Conservation (phyloP, 2,329 filamentous ascomycete genomes). For the Aspergillus sp. region DNA sequence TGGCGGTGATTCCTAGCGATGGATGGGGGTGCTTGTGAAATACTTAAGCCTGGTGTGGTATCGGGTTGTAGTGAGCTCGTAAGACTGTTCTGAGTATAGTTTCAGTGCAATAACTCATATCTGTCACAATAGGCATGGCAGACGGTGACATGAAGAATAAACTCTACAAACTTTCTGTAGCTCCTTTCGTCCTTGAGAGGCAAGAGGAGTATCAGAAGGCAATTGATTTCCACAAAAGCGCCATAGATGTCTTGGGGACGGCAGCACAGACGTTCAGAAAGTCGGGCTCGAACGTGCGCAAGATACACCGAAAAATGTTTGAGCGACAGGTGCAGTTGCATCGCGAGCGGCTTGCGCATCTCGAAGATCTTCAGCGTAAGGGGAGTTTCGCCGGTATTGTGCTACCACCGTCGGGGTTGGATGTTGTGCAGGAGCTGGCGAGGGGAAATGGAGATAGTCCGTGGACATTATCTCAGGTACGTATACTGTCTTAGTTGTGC, state of each 20-base stretch:
- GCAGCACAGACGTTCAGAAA: constrained; percentile 14
- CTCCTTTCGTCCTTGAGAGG: constrained; percentile 11
- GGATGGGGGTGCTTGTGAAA: neutral
- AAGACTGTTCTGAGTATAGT: no score
- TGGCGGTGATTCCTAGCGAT: neutral
- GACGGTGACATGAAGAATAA: neutral
- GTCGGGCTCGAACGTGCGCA: constrained; percentile 5
- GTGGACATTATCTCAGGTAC: constrained; percentile 14
- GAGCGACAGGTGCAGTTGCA: constrained; percentile 18
- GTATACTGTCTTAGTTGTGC: neutral
- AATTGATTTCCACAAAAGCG: constrained; percentile 11
- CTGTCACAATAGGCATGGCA: neutral
- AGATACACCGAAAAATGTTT: constrained; percentile 20
- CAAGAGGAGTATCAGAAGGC: constrained; percentile 15
- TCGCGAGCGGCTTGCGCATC: constrained; percentile 15
- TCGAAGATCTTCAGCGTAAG: constrained; percentile 11
- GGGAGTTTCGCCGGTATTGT: constrained; percentile 14
- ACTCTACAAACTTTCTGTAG: neutral
- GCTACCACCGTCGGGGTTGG: constrained; percentile 12
- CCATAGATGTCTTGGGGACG: constrained; percentile 7
- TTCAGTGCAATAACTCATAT: neutral
- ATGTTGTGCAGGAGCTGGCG: constrained; percentile 12
- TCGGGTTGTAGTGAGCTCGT: no score
- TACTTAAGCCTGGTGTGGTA: neutral
- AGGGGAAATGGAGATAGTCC: neutral